A percentile compares a stretch with the other conserved stretches of the same genome.
Conservation (phyloP, 1,284 basidiomycete species). For the Cutaneotrichosporon sp. region DNA sequence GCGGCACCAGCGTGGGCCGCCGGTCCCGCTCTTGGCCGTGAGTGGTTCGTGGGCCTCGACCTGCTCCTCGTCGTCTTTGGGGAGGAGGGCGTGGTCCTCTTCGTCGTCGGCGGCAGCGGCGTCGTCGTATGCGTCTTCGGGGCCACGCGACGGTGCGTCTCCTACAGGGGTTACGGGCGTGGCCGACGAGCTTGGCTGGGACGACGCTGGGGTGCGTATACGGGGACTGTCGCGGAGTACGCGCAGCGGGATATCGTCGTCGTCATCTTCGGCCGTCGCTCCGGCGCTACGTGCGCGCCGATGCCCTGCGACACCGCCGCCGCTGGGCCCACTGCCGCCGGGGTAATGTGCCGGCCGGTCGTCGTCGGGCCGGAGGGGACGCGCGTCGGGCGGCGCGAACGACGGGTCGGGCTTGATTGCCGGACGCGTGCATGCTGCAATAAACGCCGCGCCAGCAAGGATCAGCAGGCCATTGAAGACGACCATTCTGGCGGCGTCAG, state of each 20-base stretch:
- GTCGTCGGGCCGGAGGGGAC: slow-evolving; percentile 15
- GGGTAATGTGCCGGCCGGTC: neutral
- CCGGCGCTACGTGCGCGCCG: neutral
- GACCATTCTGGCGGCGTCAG: slow-evolving; percentile 16
- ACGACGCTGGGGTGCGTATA: too few species aligned
- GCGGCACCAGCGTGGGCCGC: slow-evolving; percentile 40
- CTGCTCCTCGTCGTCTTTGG: slow-evolving; percentile 8
- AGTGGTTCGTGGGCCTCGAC: slow-evolving; percentile 4
- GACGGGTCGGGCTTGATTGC: slow-evolving; percentile 29
- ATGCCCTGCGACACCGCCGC: neutral
- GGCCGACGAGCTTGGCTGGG: neutral
- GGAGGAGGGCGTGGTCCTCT: slow-evolving; percentile 10
- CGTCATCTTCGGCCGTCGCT: slow-evolving; percentile 2
- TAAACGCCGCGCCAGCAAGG: slow-evolving; percentile 26
- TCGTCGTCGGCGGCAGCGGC: slow-evolving; percentile 1
- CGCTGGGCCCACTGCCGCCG: too few species aligned
- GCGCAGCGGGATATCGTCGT: slow-evolving; percentile 33
- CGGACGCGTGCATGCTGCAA: slow-evolving; percentile 19
- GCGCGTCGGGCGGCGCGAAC: slow-evolving; percentile 24
- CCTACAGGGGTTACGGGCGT: slow-evolving; percentile 4
- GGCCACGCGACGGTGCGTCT: neutral
- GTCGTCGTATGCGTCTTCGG: neutral
- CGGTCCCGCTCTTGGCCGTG: slow-evolving; percentile 36
- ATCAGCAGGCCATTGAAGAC: slow-evolving; percentile 25
- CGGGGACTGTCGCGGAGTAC: slow-evolving; percentile 21